These are phyloP conservation scores for Gastrolobium villosum DNA, from an alignment of 306 rosid genomes.

Conservation along the genomic window DNA sequence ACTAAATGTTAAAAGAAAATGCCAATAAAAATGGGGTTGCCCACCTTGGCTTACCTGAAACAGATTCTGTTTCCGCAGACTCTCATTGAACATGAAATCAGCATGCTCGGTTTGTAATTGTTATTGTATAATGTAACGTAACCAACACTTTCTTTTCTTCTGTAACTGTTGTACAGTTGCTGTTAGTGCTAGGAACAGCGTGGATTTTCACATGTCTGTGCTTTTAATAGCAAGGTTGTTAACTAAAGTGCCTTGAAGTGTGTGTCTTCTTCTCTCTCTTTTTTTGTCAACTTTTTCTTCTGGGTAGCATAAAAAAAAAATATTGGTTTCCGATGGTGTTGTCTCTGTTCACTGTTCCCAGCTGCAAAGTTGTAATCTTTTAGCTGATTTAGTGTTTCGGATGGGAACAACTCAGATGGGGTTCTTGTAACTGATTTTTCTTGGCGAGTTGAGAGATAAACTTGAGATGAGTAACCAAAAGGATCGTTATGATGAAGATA, in stretches of 20 bases:
- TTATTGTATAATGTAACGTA: conserved; percentile 22
- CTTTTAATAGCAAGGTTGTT: conserved; percentile 35
- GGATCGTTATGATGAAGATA: conserved; percentile 52
- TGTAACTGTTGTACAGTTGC: background rate
- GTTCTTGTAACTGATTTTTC: conserved; percentile 36
- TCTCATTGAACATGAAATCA: conserved; percentile 49
- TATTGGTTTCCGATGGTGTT: conserved; percentile 54
- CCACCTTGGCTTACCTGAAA: conserved; percentile 46
- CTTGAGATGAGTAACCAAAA: conserved; percentile 67
- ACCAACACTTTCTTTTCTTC: conserved; percentile 30
- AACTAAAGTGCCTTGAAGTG: conserved; percentile 65
- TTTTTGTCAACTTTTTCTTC: conserved; percentile 38
- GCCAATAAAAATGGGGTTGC: conserved; percentile 51
- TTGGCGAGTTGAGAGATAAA: conserved; percentile 50
- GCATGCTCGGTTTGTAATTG: conserved; percentile 42
- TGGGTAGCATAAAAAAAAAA: conserved; percentile 52
- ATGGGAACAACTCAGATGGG: conserved; percentile 51
- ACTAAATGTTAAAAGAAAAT: conserved; percentile 47
- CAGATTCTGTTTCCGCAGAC: conserved; percentile 39
- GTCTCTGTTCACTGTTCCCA: conserved; percentile 53
- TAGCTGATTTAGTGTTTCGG: conserved; percentile 48
- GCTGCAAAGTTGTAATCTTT: conserved; percentile 56
- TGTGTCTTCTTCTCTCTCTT: conserved; percentile 58
- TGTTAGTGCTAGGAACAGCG: conserved; percentile 15
- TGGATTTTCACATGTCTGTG: conserved; percentile 44